Conservation (phyloP, 441 rosid species). For the Bruguiera hainesii region DNA sequence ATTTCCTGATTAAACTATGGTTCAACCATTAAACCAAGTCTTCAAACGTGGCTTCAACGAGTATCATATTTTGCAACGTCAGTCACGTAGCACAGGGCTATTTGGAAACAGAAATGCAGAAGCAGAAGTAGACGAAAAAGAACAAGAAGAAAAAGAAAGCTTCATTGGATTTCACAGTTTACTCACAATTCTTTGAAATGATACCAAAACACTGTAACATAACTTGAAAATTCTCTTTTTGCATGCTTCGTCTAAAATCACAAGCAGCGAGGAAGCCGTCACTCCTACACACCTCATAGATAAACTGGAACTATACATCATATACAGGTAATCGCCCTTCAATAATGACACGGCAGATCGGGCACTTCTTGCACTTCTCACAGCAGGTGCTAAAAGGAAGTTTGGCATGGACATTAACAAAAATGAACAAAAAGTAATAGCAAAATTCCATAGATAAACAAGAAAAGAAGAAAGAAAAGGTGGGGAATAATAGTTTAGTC, state of each 20-base stretch:
- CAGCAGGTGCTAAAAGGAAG: slow-evolving; percentile 63
- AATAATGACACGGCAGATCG: slow-evolving; percentile 66
- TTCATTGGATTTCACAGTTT: background rate
- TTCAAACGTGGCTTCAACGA: no score
- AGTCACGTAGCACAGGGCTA: no score
- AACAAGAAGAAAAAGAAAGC: background rate
- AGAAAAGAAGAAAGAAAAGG: background rate
- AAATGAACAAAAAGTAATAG: slow-evolving; percentile 3
- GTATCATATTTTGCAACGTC: no score
- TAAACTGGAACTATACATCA: slow-evolving; percentile 53
- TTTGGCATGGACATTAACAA: slow-evolving; percentile 7
- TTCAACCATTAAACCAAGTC: no score
- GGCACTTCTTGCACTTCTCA: slow-evolving; percentile 84
- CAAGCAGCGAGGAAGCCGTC: slow-evolving; percentile 31
- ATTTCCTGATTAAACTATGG: no score
- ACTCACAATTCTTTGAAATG: slow-evolving; percentile 22
- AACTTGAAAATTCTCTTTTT: slow-evolving; percentile 12
- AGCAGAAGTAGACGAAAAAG: background rate
- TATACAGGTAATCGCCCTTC: slow-evolving; percentile 77
- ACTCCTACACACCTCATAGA: background rate
- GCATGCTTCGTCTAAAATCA: slow-evolving; percentile 37
- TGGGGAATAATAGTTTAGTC: background rate
- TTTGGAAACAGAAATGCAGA: no score
- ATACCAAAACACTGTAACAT: background rate
- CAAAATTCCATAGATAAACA: background rate